Evolutionary conservation across 2,329 filamentous ascomycete genomes (phyloP).

Genomic region (Arachnopeziza araneosa): DNA sequence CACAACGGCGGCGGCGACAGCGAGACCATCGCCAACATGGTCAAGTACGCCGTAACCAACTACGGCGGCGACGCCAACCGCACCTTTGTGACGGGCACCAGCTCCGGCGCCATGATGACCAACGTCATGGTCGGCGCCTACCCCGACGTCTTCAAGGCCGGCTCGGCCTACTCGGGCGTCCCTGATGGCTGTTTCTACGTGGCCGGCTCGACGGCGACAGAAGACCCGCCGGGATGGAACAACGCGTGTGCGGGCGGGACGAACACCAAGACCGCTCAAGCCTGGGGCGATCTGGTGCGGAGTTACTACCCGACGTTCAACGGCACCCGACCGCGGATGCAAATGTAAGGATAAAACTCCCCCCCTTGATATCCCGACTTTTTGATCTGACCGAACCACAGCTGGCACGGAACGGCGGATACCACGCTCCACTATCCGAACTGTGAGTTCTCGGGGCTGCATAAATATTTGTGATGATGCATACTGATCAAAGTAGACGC

Average conservation of each 20-base stretch:
- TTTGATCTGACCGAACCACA: constrained; percentile 2
- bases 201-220: constrained; percentile 37
- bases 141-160: constrained; percentile 42
- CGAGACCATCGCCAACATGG: constrained; percentile 54
- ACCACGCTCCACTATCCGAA: constrained; percentile 34
- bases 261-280: constrained; percentile 28
- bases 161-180: constrained; percentile 38
- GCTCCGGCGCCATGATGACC: constrained; percentile 41
- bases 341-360: constrained; percentile 13
- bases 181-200: constrained; percentile 39
- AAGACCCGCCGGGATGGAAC: constrained; percentile 46
- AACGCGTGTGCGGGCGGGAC: constrained; percentile 39
- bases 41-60: constrained; percentile 44
- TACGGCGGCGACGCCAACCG: constrained; percentile 46
- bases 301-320: constrained; percentile 35
- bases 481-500: constrained; percentile 7
- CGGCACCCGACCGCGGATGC: constrained; percentile 37
- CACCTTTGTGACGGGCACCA: constrained; percentile 49
- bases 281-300: constrained; percentile 44
- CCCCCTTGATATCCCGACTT: constrained; percentile 8
- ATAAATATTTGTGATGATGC: not conserved
- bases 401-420: constrained; percentile 36
- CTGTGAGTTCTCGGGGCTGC: constrained; percentile 12
- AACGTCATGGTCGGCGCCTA: constrained; percentile 44
- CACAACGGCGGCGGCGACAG: constrained; percentile 53